phyloP scores from a whole-genome alignment of 2,329 filamentous ascomycete genomes.

The Phialophora chinensis region DNA sequence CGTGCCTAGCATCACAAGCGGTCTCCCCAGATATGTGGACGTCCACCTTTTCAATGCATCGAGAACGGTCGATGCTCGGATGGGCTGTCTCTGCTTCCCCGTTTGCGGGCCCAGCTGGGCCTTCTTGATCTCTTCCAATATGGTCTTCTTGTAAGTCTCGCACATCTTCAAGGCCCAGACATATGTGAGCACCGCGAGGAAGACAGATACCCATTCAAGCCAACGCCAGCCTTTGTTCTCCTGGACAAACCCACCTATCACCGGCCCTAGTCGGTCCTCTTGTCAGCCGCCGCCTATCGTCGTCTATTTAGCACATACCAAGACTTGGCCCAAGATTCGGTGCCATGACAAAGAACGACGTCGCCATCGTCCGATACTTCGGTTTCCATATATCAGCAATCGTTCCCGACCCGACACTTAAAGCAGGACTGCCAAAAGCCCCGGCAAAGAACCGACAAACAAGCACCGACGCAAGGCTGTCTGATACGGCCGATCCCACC shows the following conservation, averaged over 20 bases:
- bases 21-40: conserved; percentile 16
- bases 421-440: conserved; percentile 61
- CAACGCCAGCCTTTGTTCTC: conserved; percentile 72
- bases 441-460: conserved; percentile 78
- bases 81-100: not conserved
- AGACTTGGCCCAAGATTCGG: conserved; percentile 69
- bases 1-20: conserved; percentile 20
- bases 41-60: not conserved
- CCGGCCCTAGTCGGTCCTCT: conserved; percentile 61
- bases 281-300: not conserved
- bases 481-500: conserved; percentile 50
- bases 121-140: not conserved
- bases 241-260: conserved; percentile 71
- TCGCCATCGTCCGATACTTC: conserved; percentile 54
- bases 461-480: conserved; percentile 71
- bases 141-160: conserved; percentile 14
- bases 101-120: not conserved
- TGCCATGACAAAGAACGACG: conserved; percentile 60
- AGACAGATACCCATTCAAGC: conserved; percentile 73
- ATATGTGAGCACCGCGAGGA: conserved; percentile 63
- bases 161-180: conserved; percentile 59
- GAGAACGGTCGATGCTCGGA: conserved; percentile 62
- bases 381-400: conserved; percentile 27
- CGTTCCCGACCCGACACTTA: conserved; percentile 22
- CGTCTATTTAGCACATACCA: conserved; percentile 21